A percentile compares a stretch with the other conserved stretches of the same genome.
Conservation (phyloP, 106 monocot genomes). For the Narthecium ossifragum region DNA sequence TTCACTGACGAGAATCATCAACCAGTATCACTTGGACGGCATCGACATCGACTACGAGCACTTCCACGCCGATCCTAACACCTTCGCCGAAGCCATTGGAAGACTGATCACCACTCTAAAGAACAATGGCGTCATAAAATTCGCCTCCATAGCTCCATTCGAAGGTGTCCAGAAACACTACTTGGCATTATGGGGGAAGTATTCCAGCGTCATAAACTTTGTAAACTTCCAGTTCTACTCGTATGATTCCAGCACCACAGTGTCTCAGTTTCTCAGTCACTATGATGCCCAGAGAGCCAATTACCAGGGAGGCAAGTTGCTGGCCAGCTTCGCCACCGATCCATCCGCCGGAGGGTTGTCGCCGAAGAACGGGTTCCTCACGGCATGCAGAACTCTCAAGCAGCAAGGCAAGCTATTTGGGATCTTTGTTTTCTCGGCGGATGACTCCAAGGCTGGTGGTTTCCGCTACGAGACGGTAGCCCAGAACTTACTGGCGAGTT, state of each 20-base stretch:
- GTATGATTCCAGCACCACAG: slow-evolving; percentile 26
- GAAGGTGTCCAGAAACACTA: slow-evolving; percentile 16
- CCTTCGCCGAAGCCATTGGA: slow-evolving; percentile 28
- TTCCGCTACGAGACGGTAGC: slow-evolving; percentile 4
- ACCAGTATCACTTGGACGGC: slow-evolving; percentile 46
- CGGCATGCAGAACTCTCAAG: slow-evolving; percentile 19
- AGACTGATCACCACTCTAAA: slow-evolving; percentile 24
- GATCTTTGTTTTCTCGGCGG: slow-evolving; percentile 32
- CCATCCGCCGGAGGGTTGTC: slow-evolving; percentile 10
- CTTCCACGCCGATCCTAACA: slow-evolving; percentile 14
- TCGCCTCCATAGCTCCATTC: slow-evolving; percentile 34
- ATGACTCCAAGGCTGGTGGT: slow-evolving; percentile 20
- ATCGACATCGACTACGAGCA: slow-evolving; percentile 57
- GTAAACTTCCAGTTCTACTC: slow-evolving; percentile 64
- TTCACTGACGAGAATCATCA: slow-evolving; percentile 34
- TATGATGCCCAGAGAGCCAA: slow-evolving; percentile 30
- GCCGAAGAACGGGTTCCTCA: slow-evolving; percentile 25
- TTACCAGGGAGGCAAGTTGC: slow-evolving; percentile 23
- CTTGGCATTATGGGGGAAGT: slow-evolving; percentile 19
- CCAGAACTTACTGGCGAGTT: not conserved
- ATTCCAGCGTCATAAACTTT: slow-evolving; percentile 32
- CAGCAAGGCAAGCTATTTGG: slow-evolving; percentile 23
- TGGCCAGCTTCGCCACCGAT: slow-evolving; percentile 23
- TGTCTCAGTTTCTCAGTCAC: slow-evolving; percentile 33
- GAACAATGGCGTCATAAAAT: slow-evolving; percentile 6